These are phyloP conservation scores for Lojkania enalia DNA, from an alignment of 2,329 filamentous ascomycete species.

Conservation along the genomic window DNA sequence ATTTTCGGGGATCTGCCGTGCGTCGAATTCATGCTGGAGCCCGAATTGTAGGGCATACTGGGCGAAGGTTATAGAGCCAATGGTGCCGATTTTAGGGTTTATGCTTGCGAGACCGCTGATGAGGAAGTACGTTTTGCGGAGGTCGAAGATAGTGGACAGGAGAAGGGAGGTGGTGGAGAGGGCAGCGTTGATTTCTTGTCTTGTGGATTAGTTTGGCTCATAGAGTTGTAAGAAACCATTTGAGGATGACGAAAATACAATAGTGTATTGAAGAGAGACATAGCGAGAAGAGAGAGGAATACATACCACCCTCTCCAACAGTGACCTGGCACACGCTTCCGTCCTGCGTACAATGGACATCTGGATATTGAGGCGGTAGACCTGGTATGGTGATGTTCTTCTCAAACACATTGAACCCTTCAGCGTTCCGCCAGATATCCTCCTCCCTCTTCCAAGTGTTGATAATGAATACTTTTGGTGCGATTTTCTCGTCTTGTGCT, in stretches of 20 bases:
- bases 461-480: constrained; percentile 65
- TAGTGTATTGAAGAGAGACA: too few relatives aligned
- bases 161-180: constrained; percentile 12
- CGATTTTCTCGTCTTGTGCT: too few relatives aligned
- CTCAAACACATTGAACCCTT: constrained; percentile 59
- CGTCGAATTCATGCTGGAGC: constrained; percentile 75
- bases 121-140: constrained; percentile 70
- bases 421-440: constrained; percentile 59
- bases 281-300: background rate
- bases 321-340: constrained; percentile 69
- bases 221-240: background rate
- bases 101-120: constrained; percentile 74
- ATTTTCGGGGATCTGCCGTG: constrained; percentile 66
- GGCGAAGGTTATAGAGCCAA: constrained; percentile 68
- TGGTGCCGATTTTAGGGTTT: constrained; percentile 68
- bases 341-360: constrained; percentile 65
- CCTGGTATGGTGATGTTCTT: constrained; percentile 63
- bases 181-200: constrained; percentile 72
- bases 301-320: constrained; percentile 59
- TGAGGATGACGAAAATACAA: too few relatives aligned
- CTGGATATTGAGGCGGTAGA: constrained; percentile 66
- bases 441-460: constrained; percentile 57
- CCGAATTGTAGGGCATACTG: constrained; percentile 74
- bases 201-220: background rate
- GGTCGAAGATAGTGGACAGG: constrained; percentile 57